A percentile compares a stretch with the other conserved stretches of the same genome.
phyloP scores from a whole-genome alignment of 2,329 filamentous ascomycete species.

The Epichloe typhina region DNA sequence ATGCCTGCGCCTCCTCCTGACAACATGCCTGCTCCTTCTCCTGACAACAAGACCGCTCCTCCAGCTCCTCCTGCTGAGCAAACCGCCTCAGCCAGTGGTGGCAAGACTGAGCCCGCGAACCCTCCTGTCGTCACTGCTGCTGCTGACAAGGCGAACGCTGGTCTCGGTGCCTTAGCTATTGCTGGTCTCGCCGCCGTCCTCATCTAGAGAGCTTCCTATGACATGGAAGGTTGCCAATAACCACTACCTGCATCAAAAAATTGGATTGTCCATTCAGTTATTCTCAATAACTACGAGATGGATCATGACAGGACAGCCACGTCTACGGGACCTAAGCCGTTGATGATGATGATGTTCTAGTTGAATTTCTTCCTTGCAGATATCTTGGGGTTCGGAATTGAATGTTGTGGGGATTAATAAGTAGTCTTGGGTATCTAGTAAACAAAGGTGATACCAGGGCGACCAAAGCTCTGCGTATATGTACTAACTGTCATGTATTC shows the following conservation, averaged over 20 bases:
- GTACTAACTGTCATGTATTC: no score
- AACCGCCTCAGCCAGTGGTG: slow-evolving; percentile 6
- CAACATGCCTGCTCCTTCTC: slow-evolving; percentile 2
- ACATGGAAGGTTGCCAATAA: not conserved
- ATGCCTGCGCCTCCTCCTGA: slow-evolving; percentile 2
- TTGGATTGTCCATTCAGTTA: not conserved
- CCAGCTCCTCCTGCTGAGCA: slow-evolving; percentile 3
- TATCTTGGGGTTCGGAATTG: no score
- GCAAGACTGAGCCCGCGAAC: not conserved
- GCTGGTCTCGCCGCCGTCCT: slow-evolving; percentile 26
- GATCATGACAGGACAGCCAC: not conserved
- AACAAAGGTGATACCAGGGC: no score
- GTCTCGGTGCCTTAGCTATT: slow-evolving; percentile 23
- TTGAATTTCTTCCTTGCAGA: not conserved
- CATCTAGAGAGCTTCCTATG: slow-evolving; percentile 14
- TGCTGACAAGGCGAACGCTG: slow-evolving; percentile 22
- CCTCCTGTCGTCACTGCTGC: slow-evolving; percentile 21
- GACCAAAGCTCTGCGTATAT: no score
- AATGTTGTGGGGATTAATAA: no score
- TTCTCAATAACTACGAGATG: not conserved
- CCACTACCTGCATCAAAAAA: no score
- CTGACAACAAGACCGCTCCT: not conserved
- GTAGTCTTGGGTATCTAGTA: no score
- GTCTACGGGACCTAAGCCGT: not conserved
- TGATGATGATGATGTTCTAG: no score